phyloP scores from a whole-genome alignment of 2,329 filamentous ascomycete species.

The Alternaria infectoria region DNA sequence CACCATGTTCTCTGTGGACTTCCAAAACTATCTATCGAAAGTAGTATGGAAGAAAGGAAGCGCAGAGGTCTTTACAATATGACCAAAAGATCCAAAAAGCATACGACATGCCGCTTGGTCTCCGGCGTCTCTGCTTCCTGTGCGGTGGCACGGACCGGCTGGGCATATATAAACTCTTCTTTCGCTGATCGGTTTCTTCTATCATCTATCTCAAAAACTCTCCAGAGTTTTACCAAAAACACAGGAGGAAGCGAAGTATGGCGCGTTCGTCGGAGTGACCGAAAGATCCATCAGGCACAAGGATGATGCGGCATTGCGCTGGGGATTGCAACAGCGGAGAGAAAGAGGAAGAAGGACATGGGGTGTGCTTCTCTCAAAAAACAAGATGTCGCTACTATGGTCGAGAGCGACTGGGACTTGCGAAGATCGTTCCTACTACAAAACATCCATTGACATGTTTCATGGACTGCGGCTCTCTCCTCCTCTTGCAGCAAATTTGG shows the following conservation, averaged over 20 bases:
- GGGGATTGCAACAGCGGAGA: background rate
- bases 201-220: background rate
- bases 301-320: background rate
- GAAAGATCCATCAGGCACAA: accelerated
- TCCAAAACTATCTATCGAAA: accelerated
- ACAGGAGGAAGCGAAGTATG: too few relatives aligned
- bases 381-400: background rate
- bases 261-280: background rate
- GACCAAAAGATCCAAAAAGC: background rate
- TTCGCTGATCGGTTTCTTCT: background rate
- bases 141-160: background rate
- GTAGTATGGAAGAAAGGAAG: background rate
- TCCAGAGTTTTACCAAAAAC: too few relatives aligned
- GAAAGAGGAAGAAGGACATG: background rate
- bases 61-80: background rate
- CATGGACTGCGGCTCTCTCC: background rate
- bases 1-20: background rate
- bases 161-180: background rate
- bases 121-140: background rate
- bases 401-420: background rate
- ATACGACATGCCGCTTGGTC: background rate
- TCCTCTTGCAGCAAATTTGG: background rate
- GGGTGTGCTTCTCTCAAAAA: background rate
- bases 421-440: background rate
- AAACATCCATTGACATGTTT: background rate